Evolutionary conservation across 2,329 filamentous ascomycete genomes (phyloP).

Genomic region (Hymenoscyphus linearis): DNA sequence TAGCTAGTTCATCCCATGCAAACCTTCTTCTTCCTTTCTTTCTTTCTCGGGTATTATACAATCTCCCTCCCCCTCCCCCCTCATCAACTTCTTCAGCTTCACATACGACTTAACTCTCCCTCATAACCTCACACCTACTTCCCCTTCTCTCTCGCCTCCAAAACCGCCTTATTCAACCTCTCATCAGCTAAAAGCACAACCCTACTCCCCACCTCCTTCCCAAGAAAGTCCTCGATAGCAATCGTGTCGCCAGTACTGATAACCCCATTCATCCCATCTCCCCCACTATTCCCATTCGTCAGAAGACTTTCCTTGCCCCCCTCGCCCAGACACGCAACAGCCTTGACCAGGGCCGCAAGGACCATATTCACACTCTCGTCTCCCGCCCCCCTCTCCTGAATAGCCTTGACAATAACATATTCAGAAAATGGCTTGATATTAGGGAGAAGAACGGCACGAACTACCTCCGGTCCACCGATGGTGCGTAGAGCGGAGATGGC

Average conservation of each 20-base stretch:
- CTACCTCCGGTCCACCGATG: conserved; percentile 64
- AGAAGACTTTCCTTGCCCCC: conserved; percentile 35
- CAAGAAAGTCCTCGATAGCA: conserved; percentile 29
- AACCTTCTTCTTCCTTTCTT: too few relatives aligned
- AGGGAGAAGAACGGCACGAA: conserved; percentile 59
- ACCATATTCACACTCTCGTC: conserved; percentile 56
- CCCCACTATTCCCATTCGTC: conserved; percentile 10
- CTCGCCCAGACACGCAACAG: conserved; percentile 44
- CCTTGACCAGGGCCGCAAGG: conserved; percentile 49
- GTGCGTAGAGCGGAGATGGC: conserved; percentile 75
- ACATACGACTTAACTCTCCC: too few relatives aligned
- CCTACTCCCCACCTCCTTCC: conserved; percentile 26
- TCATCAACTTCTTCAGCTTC: too few relatives aligned
- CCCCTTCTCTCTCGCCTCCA: conserved; percentile 23
- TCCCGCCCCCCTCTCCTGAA: conserved; percentile 46
- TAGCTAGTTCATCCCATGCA: too few relatives aligned
- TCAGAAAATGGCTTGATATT: conserved; percentile 59
- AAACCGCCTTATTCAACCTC: conserved; percentile 28
- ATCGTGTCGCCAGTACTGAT: conserved; percentile 13
- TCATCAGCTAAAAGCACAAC: conserved; percentile 24
- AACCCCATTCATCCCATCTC: conserved; percentile 23
- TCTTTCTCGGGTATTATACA: background rate
- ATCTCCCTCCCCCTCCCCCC: background rate
- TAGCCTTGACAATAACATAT: conserved; percentile 50
- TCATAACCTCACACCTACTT: background rate